phyloP scores from a whole-genome alignment of 2,329 filamentous ascomycete genomes.

The Penicillium janthinellum region DNA sequence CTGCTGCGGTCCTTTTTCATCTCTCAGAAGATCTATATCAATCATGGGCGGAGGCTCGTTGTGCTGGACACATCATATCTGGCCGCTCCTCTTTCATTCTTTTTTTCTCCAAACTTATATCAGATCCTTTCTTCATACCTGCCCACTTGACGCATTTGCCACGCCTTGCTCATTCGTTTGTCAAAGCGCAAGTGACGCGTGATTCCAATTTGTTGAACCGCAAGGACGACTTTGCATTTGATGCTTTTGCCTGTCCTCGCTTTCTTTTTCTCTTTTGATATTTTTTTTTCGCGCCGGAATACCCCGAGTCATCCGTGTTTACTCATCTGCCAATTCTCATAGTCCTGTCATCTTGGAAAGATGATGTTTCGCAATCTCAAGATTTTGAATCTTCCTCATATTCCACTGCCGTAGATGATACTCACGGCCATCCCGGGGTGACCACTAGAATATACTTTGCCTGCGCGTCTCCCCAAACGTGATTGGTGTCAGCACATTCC shows the following conservation, averaged over 20 bases:
- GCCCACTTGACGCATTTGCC: not conserved
- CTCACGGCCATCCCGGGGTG: not conserved
- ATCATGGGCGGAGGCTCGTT: conserved; percentile 5
- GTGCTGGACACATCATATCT: conserved; percentile 28
- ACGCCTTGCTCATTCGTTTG: not conserved
- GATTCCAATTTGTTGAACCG: conserved; percentile 16
- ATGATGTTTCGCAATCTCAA: conserved; percentile 22
- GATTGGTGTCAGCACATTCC: conserved; percentile 21
- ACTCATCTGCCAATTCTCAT: conserved; percentile 13
- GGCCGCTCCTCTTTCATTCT: conserved; percentile 17
- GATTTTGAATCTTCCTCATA: conserved; percentile 6
- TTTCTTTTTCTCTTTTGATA: not conserved
- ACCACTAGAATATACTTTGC: conserved; percentile 6
- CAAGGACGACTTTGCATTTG: conserved; percentile 14
- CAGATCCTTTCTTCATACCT: not conserved
- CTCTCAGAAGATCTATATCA: conserved; percentile 1
- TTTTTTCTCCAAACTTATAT: conserved; percentile 3
- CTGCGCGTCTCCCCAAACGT: conserved; percentile 7
- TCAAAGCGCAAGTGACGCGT: conserved; percentile 10
- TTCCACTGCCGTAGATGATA: not conserved
- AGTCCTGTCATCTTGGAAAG: conserved; percentile 13
- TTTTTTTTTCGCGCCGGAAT: conserved; percentile 29
- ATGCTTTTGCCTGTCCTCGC: conserved; percentile 15
- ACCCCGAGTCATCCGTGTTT: conserved; percentile 32
- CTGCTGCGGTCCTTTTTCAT: conserved; percentile 1